These are phyloP conservation scores for Fusarium liriodendri DNA, from an alignment of 2,329 filamentous ascomycete genomes.

Conservation along the genomic window DNA sequence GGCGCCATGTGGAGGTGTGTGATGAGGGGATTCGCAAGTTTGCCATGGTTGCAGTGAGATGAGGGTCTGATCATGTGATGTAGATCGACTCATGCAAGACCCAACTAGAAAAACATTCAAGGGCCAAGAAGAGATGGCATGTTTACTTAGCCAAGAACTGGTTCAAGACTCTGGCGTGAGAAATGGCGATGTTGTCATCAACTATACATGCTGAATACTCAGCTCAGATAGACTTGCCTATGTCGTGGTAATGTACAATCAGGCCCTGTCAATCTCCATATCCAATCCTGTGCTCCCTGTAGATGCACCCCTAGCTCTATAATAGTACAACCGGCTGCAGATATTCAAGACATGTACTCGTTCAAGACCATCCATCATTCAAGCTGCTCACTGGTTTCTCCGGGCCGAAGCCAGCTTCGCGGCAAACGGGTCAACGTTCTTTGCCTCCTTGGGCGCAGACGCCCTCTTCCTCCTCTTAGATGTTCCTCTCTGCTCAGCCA, in stretches of 20 bases:
- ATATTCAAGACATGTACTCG: slow-evolving; percentile 18
- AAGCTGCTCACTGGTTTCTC: slow-evolving; percentile 13
- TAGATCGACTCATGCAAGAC: too few species aligned
- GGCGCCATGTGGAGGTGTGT: slow-evolving; percentile 39
- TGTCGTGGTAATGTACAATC: slow-evolving; percentile 30
- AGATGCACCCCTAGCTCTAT: slow-evolving; percentile 30
- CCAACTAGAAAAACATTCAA: background rate
- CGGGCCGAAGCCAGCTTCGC: slow-evolving; percentile 17
- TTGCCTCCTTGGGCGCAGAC: slow-evolving; percentile 3
- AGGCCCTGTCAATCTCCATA: slow-evolving; percentile 10
- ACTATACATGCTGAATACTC: slow-evolving; percentile 1
- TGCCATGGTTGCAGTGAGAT: background rate
- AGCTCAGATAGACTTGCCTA: slow-evolving; percentile 10
- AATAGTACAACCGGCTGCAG: slow-evolving; percentile 30
- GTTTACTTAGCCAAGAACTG: too few species aligned
- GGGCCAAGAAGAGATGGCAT: background rate
- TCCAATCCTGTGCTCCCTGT: background rate
- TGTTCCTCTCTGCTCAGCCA: slow-evolving; percentile 14
- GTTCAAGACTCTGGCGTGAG: background rate
- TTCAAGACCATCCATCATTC: slow-evolving; percentile 7
- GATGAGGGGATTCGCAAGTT: slow-evolving; percentile 23
- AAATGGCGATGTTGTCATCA: slow-evolving; percentile 2
- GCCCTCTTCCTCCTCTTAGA: slow-evolving; percentile 9
- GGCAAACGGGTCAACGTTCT: slow-evolving; percentile 22
- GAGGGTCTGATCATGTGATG: slow-evolving; percentile 46